A percentile compares a stretch with the other conserved stretches of the same genome.
These are phyloP conservation scores for Bruguiera sexangula DNA, from an alignment of 345 rosid genomes.

Conservation along the genomic window DNA sequence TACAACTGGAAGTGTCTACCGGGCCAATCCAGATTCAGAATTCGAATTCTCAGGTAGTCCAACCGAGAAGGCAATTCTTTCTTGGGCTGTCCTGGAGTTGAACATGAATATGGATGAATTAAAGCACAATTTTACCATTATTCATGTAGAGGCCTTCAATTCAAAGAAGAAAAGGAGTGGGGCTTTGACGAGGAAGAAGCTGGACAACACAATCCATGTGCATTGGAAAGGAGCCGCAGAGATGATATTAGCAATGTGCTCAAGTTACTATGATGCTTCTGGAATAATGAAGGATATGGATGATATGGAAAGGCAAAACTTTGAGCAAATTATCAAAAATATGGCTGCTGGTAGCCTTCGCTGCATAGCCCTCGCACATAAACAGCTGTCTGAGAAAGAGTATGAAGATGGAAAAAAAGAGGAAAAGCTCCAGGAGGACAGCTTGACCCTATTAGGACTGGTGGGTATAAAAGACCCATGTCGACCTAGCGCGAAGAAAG, in stretches of 20 bases:
- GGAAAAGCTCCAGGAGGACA: conserved; percentile 39
- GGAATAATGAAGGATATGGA: conserved; percentile 39
- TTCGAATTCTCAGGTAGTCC: conserved; percentile 59
- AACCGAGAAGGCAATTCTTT: conserved; percentile 69
- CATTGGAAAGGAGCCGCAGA: conserved; percentile 90
- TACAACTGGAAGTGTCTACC: conserved; percentile 55
- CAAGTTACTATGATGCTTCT: conserved; percentile 47
- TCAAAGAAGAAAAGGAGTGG: conserved; percentile 70
- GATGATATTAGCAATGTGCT: conserved; percentile 66
- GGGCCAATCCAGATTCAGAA: conserved; percentile 26
- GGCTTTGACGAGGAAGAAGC: conserved; percentile 37
- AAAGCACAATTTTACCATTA: conserved; percentile 34
- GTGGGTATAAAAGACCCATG: conserved; percentile 77
- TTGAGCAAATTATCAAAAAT: conserved; percentile 48
- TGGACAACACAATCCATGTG: conserved; percentile 35
- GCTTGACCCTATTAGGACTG: conserved; percentile 51
- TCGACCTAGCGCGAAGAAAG: conserved; percentile 56
- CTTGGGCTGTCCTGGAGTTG: conserved; percentile 58
- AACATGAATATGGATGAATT: conserved; percentile 48
- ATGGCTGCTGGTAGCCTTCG: conserved; percentile 71
- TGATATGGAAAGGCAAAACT: conserved; percentile 22
- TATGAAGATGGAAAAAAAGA: conserved; percentile 5
- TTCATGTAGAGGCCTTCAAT: conserved; percentile 67
- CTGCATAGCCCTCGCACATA: conserved; percentile 72
- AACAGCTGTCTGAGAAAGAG: conserved; percentile 28